Conservation (phyloP, 345 rosid species). For the Aquilaria sinensis region DNA sequence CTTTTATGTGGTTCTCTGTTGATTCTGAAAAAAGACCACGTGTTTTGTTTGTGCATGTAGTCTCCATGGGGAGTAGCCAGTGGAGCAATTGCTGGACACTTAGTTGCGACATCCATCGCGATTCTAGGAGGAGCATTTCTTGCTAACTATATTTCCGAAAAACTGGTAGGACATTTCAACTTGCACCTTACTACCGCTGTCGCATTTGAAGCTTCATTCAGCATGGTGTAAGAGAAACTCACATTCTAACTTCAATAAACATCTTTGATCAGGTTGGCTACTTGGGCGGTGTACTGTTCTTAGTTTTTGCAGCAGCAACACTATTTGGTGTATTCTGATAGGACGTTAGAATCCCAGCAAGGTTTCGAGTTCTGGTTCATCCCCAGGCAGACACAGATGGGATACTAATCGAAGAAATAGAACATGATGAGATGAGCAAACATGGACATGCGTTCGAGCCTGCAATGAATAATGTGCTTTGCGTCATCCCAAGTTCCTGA, state of each 20-base stretch:
- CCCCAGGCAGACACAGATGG: no score
- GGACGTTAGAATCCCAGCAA: not conserved
- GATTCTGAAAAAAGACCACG: not conserved
- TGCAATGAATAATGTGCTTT: no score
- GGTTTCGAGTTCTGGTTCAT: no score
- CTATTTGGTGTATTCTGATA: conserved; percentile 75
- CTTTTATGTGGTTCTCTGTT: not conserved
- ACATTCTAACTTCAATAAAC: conserved; percentile 1
- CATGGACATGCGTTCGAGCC: no score
- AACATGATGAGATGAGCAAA: no score
- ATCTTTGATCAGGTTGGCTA: conserved; percentile 83
- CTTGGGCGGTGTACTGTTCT: conserved; percentile 77
- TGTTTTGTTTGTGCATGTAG: conserved; percentile 24
- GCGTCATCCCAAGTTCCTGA: no score
- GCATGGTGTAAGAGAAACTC: no score
- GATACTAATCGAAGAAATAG: no score
- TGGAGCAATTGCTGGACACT: conserved; percentile 96
- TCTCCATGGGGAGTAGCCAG: conserved; percentile 96
- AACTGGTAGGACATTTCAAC: conserved; percentile 45
- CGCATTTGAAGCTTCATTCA: not conserved
- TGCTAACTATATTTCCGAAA: conserved; percentile 92
- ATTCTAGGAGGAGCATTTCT: conserved; percentile 90
- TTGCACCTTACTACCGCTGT: not conserved
- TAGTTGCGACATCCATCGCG: conserved; percentile 77
- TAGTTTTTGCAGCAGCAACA: conserved; percentile 83